These are phyloP conservation scores for Pleomassaria siparia DNA, from an alignment of 2,329 filamentous ascomycete species.

Conservation along the genomic window DNA sequence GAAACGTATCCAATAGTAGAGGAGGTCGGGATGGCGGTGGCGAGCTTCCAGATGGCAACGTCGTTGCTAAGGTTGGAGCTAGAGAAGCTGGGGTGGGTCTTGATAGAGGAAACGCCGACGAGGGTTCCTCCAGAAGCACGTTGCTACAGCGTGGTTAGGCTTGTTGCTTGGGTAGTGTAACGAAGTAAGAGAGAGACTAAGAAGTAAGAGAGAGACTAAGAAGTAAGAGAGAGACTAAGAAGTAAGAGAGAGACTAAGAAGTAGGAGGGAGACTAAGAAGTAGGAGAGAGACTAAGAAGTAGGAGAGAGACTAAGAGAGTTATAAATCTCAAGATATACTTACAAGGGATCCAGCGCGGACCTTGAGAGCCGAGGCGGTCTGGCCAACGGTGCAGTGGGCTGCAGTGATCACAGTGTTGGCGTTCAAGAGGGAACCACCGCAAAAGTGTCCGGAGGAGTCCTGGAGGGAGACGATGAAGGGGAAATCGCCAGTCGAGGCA, in stretches of 20 bases:
- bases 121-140: background rate
- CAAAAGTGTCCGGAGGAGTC: slow-evolving; percentile 3
- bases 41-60: slow-evolving; percentile 7
- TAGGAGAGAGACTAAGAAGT: no score
- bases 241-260: no score
- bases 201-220: no score
- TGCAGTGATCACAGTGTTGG: slow-evolving; percentile 8
- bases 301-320: no score
- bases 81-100: slow-evolving; percentile 4
- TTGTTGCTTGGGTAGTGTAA: background rate
- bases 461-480: slow-evolving; percentile 11
- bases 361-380: background rate
- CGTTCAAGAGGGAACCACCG: slow-evolving; percentile 7
- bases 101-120: slow-evolving; percentile 4
- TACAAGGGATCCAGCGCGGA: slow-evolving; percentile 9
- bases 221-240: no score
- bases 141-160: slow-evolving; percentile 2
- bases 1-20: slow-evolving; percentile 5
- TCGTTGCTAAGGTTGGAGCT: slow-evolving; percentile 4
- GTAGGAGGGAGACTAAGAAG: no score
- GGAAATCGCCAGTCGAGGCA: slow-evolving; percentile 7
- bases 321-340: background rate
- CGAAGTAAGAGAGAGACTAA: no score
- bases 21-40: slow-evolving; percentile 3
- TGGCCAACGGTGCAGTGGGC: slow-evolving; percentile 4